Evolutionary conservation across 257 asterid genomes (phyloP).

Genomic region (Mitragyna speciosa): DNA sequence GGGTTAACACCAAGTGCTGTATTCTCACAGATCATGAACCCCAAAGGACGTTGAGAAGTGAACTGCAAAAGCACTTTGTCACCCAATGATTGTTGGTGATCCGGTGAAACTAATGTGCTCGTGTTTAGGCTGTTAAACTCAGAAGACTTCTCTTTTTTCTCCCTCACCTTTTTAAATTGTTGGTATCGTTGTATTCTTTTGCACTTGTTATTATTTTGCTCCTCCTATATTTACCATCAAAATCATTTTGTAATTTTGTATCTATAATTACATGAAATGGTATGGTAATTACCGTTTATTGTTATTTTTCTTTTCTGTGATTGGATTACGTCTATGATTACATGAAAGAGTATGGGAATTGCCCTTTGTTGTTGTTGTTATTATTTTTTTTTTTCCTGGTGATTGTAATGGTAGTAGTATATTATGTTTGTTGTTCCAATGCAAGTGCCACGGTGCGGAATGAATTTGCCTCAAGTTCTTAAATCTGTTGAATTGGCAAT

Average conservation of each 20-base stretch:
- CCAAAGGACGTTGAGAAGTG: slow-evolving; percentile 64
- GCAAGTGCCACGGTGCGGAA: no score
- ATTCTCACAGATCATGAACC: slow-evolving; percentile 94
- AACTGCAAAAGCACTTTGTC: neutral
- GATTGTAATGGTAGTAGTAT: slow-evolving; percentile 8
- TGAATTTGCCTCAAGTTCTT: no score
- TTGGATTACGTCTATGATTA: slow-evolving; percentile 21
- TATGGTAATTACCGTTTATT: neutral
- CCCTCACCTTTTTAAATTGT: neutral
- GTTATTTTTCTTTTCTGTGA: slow-evolving; percentile 11
- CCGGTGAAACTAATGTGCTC: slow-evolving; percentile 6
- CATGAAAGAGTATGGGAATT: neutral
- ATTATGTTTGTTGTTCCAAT: no score
- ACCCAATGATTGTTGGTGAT: neutral
- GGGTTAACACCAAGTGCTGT: slow-evolving; percentile 93
- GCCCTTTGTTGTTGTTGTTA: neutral
- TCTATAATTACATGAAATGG: slow-evolving; percentile 17
- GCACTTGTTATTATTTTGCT: neutral
- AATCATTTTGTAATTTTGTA: slow-evolving; percentile 34
- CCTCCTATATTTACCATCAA: slow-evolving; percentile 9
- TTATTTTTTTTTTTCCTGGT: slow-evolving; percentile 2
- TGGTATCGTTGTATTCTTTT: slow-evolving; percentile 3
- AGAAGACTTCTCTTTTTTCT: neutral
- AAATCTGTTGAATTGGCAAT: neutral
- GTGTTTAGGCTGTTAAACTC: slow-evolving; percentile 18